Conservation (phyloP, 1,284 basidiomycete species). For the Phellinidium pouzarii region DNA sequence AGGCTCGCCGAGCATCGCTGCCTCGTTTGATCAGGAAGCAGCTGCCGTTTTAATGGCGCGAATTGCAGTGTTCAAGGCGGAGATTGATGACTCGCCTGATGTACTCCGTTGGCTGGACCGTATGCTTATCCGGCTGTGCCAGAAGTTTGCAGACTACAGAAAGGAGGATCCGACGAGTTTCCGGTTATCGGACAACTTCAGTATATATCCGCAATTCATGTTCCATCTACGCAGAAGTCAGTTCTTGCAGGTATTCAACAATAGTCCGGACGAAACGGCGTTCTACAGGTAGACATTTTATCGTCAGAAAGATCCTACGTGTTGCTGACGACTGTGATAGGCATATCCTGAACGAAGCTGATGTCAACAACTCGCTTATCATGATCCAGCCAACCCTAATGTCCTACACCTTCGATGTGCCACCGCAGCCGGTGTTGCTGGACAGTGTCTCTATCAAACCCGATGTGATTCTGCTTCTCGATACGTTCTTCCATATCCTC, state of each 20-base stretch:
- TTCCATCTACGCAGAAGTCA: conserved; percentile 97
- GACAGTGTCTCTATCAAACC: conserved; percentile 98
- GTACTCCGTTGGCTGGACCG: conserved; percentile 96
- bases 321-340: conserved; percentile 34
- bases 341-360: conserved; percentile 94
- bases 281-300: conserved; percentile 74
- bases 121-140: conserved; percentile 97
- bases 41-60: conserved; percentile 98
- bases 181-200: conserved; percentile 91
- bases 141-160: conserved; percentile 98
- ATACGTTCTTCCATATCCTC: conserved; percentile 99
- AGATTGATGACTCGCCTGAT: conserved; percentile 98
- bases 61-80: conserved; percentile 98
- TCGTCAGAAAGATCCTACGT: not conserved
- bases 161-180: conserved; percentile 98
- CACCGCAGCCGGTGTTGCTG: conserved; percentile 90
- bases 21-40: conserved; percentile 97
- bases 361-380: conserved; percentile 98
- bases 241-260: conserved; percentile 99
- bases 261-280: conserved; percentile 98
- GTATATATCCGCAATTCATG: conserved; percentile 99
- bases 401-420: conserved; percentile 93
- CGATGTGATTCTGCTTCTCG: conserved; percentile 95
- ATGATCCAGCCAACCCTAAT: conserved; percentile 99
- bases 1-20: conserved; percentile 87